A percentile compares a stretch with the other conserved stretches of the same genome.
These are phyloP conservation scores for Vaccinium corymbosum DNA, from an alignment of 148 eudicot genomes.

Conservation along the genomic window DNA sequence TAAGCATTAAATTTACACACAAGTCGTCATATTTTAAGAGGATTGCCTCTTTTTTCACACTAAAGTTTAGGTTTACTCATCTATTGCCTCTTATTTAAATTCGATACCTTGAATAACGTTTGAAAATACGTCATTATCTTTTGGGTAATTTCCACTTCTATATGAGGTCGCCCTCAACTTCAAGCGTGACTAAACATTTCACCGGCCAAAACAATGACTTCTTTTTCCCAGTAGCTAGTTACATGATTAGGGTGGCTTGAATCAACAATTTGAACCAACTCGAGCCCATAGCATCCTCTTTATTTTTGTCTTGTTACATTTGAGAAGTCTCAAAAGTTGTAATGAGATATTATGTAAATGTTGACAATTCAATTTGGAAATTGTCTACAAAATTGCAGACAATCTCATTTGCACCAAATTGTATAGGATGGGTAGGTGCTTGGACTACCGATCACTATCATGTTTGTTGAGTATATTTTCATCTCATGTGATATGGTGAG, in stretches of 20 bases:
- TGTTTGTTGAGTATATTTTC: not conserved
- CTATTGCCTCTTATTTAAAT: slow-evolving; percentile 23
- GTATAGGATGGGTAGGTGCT: not conserved
- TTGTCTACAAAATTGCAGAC: not conserved
- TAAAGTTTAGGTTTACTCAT: slow-evolving; percentile 33
- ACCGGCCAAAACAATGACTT: not conserved
- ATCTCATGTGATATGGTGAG: not conserved
- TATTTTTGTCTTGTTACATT: not conserved
- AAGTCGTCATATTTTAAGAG: not conserved
- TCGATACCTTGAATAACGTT: not conserved
- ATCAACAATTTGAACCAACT: too few species aligned
- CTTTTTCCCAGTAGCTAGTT: not conserved
- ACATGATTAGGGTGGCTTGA: too few species aligned
- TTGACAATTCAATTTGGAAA: not conserved
- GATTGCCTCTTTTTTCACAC: not conserved
- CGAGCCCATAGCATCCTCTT: too few species aligned
- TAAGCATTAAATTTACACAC: slow-evolving; percentile 15
- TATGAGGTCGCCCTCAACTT: not conserved
- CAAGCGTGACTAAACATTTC: not conserved
- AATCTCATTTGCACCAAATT: not conserved
- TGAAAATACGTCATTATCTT: not conserved
- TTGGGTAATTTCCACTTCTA: not conserved
- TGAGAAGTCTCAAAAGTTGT: not conserved
- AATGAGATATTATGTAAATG: not conserved
- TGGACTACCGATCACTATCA: not conserved